A percentile compares a stretch with the other conserved stretches of the same genome.
phyloP scores from a whole-genome alignment of 2,329 filamentous ascomycete species.

The Lasiodiplodia theobromae region DNA sequence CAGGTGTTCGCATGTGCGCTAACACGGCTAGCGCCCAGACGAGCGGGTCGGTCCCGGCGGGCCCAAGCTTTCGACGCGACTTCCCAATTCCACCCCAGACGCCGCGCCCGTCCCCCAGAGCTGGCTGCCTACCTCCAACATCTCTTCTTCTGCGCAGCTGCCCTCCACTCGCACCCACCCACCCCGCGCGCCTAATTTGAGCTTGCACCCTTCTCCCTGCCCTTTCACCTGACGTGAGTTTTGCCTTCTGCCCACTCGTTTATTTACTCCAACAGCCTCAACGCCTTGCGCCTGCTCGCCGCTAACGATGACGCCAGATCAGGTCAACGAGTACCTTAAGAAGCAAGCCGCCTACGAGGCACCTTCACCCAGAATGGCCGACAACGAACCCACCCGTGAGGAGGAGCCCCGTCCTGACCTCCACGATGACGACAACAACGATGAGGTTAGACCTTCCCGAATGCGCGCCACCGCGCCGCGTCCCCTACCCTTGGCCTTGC shows the following conservation, averaged over 20 bases:
- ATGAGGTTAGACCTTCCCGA: slow-evolving; percentile 40
- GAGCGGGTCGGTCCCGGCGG: slow-evolving; percentile 25
- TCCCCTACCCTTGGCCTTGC: neutral
- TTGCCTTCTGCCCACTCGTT: neutral
- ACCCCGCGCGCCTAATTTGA: neutral
- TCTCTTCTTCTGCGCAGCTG: neutral
- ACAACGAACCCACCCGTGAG: slow-evolving; percentile 29
- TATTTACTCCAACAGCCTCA: neutral
- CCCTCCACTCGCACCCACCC: neutral
- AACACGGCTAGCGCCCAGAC: slow-evolving; percentile 8
- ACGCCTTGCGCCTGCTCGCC: neutral
- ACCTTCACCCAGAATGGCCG: slow-evolving; percentile 30
- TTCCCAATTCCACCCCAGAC: slow-evolving; percentile 8
- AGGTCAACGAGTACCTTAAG: neutral
- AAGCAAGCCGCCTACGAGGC: neutral
- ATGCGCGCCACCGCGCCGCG: neutral
- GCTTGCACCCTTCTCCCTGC: no score
- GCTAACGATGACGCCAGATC: slow-evolving; percentile 17
- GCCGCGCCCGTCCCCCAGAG: neutral
- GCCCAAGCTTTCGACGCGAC: slow-evolving; percentile 29
- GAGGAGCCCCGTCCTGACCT: slow-evolving; percentile 39
- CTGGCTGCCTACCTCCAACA: slow-evolving; percentile 8
- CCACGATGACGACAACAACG: slow-evolving; percentile 42
- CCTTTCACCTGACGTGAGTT: neutral
- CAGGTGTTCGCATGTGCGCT: slow-evolving; percentile 12